These are phyloP conservation scores for Leccinum olivaceopallidum DNA, from an alignment of 768 basidiomycete species.

Conservation along the genomic window DNA sequence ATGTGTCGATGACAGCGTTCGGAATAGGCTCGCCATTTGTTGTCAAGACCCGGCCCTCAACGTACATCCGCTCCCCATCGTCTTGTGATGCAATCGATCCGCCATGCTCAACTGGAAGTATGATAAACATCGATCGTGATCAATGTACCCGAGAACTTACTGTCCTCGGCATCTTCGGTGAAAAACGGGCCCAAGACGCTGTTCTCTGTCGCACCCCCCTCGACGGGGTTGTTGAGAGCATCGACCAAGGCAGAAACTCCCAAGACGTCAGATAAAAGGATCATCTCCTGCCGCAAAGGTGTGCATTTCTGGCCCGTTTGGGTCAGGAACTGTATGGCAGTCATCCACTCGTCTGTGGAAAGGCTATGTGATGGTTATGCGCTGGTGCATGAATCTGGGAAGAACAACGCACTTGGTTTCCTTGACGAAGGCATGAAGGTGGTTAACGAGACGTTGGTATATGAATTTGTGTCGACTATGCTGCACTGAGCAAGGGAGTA, in stretches of 20 bases:
- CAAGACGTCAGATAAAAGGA: constrained; percentile 80
- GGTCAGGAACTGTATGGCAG: constrained; percentile 77
- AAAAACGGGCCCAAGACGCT: constrained; percentile 84
- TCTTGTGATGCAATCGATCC: constrained; percentile 85
- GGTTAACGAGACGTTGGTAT: constrained; percentile 53
- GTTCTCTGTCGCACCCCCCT: constrained; percentile 64
- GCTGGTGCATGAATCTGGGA: not conserved
- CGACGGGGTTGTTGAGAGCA: constrained; percentile 65
- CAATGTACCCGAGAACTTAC: constrained; percentile 39
- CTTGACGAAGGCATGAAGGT: constrained; percentile 72
- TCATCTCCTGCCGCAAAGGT: constrained; percentile 73
- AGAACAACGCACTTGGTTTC: constrained; percentile 55
- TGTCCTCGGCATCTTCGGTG: constrained; percentile 71
- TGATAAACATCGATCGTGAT: not conserved
- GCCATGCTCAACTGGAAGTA: constrained; percentile 47
- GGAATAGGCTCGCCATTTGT: constrained; percentile 66
- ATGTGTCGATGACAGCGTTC: constrained; percentile 73
- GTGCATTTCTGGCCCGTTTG: constrained; percentile 71
- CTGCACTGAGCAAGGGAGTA: not conserved
- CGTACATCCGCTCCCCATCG: constrained; percentile 82
- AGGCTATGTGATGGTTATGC: constrained; percentile 38
- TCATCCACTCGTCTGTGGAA: constrained; percentile 87
- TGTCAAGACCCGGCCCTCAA: constrained; percentile 64
- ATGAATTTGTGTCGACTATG: constrained; percentile 47
- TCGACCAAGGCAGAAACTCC: constrained; percentile 82